Conservation (phyloP, 352 stramenopile species). For the Phytophthora hibernalis region DNA sequence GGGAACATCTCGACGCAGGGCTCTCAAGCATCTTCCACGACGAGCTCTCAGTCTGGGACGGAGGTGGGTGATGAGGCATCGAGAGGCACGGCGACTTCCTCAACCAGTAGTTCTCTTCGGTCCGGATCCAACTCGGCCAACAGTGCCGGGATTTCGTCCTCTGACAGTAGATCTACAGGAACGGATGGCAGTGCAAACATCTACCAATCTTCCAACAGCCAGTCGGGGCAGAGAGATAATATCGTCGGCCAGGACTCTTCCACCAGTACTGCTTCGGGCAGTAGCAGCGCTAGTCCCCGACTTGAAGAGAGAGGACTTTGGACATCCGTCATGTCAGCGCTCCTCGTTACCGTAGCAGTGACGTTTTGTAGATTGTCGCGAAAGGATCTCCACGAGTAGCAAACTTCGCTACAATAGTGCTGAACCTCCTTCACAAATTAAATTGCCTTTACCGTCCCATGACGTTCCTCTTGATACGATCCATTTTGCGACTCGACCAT, state of each 20-base stretch:
- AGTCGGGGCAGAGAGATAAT: slow-evolving; percentile 9
- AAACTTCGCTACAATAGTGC: neutral
- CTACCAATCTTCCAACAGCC: slow-evolving; percentile 8
- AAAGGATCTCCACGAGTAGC: neutral
- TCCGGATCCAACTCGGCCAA: slow-evolving; percentile 7
- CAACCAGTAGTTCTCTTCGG: slow-evolving; percentile 17
- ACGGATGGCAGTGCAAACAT: slow-evolving; percentile 1
- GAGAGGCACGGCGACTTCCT: neutral
- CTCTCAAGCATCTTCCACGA: neutral
- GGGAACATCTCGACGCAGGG: slow-evolving; percentile 16
- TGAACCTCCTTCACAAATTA: neutral
- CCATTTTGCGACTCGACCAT: too few relatives aligned
- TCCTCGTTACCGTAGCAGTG: slow-evolving; percentile 8
- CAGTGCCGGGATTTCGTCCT: neutral
- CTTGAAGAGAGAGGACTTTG: slow-evolving; percentile 4
- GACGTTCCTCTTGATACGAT: neutral
- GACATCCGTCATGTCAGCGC: slow-evolving; percentile 12
- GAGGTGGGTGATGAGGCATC: too few relatives aligned
- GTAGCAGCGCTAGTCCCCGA: slow-evolving; percentile 9
- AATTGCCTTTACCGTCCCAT: neutral
- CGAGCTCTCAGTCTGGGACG: slow-evolving; percentile 5
- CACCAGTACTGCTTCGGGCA: slow-evolving; percentile 15
- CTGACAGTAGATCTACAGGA: slow-evolving; percentile 5
- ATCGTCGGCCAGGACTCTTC: slow-evolving; percentile 15
- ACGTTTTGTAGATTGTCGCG: slow-evolving; percentile 16